phyloP scores from a whole-genome alignment of 805 yeast species.

The Starmerella powellii region DNA sequence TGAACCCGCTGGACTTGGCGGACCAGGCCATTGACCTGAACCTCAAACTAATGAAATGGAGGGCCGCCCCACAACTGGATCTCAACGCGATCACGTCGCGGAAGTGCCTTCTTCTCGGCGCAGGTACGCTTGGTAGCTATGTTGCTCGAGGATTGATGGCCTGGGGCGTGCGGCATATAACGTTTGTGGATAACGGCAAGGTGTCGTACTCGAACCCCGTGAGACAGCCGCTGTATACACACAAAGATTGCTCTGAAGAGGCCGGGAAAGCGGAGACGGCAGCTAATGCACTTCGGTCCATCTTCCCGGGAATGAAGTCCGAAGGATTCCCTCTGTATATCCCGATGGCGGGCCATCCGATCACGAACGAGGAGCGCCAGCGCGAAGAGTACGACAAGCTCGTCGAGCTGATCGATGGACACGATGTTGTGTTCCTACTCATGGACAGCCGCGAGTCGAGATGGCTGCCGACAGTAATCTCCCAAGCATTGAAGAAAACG shows the following conservation, averaged over 20 bases:
- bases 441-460: slow-evolving; percentile 94
- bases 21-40: slow-evolving; percentile 89
- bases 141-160: slow-evolving; percentile 77
- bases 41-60: slow-evolving; percentile 90
- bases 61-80: slow-evolving; percentile 73
- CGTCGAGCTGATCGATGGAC: slow-evolving; percentile 42
- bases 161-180: slow-evolving; percentile 83
- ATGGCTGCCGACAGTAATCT: slow-evolving; percentile 91
- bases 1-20: slow-evolving; percentile 71
- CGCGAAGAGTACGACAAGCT: slow-evolving; percentile 42
- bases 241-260: slow-evolving; percentile 66
- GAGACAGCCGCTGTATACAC: slow-evolving; percentile 75
- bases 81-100: slow-evolving; percentile 49
- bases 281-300: slow-evolving; percentile 53
- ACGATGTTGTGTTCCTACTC: slow-evolving; percentile 67
- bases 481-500: slow-evolving; percentile 50
- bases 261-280: slow-evolving; percentile 75
- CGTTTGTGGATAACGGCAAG: slow-evolving; percentile 80
- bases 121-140: slow-evolving; percentile 93
- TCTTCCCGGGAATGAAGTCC: slow-evolving; percentile 67
- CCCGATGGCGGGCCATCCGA: slow-evolving; percentile 94
- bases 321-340: slow-evolving; percentile 57
- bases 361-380: slow-evolving; percentile 44
- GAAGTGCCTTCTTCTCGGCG: slow-evolving; percentile 71
- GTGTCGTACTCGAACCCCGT: slow-evolving; percentile 93